Base-by-base conservation (phyloP, 192 early-diverging fungal species). In the Geranomyces michiganensis region DNA sequence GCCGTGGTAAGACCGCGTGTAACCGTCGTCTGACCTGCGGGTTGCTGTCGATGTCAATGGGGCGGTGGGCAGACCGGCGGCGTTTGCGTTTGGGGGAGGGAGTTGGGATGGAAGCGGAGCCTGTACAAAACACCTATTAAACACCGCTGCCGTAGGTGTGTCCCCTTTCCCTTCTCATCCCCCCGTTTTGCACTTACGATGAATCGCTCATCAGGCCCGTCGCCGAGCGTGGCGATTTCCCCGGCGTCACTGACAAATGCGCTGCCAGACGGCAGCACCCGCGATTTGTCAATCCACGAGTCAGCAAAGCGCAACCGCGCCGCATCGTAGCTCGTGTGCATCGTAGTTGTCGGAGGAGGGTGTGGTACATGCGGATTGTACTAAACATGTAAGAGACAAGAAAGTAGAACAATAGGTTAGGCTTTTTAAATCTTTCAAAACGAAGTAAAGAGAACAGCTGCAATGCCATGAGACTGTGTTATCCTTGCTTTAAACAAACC, bases 11-110 rank as follows among this genome's bases (percentile, higher is more conserved):
- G 77, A 79, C 17, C 79, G 71, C 22, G 79, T 71, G 72, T 79
- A 84, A n/a, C 79, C 82, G 63, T 81, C 78, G 5, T 78, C 68
- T 14, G 62, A 56, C 76, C 79, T 80, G 27, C 41, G 77, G 13
- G 72, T 74, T 21, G 76, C n/a, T 71, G n/a, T 59, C 78, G 21
- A n/a, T n/a, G n/a, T n/a, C n/a, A n/a, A n/a, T n/a, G 36, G 36
- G 3, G 36, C 36, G 5, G 36, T 41, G 5, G 36, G 36, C 36
- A 41, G 36, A 7, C 36, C 36, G 5, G 36, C 36, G 36, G 36
- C 36, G 26, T 17, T 6, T 49, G 59, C 62, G 55, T 46, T 29
- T 1, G 47, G 29, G 48, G 3, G 7, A 2, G 51, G 51, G 4
- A 17, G 36, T 21, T 68, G n/a, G 67, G 59, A 32, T 48, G 21